A percentile compares a stretch with the other conserved stretches of the same genome.
phyloP scores from a whole-genome alignment of 163 green algal species.

The Chloroidium sp. region DNA sequence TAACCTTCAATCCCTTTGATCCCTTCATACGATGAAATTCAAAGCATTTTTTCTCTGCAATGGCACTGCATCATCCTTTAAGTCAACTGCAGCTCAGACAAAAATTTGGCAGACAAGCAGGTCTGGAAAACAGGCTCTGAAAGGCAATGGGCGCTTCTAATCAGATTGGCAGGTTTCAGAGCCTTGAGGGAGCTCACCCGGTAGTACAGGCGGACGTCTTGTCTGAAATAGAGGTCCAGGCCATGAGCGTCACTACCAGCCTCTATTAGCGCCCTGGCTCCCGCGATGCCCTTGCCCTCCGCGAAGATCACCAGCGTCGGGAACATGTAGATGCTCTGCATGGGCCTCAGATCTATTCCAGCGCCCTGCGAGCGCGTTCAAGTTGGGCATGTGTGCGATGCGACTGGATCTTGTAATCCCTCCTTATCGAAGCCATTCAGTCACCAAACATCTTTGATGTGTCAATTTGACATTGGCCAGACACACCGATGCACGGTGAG shows the following conservation, averaged over 20 bases:
- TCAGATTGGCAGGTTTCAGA: no score
- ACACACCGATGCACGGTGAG: no score
- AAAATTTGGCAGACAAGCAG: no score
- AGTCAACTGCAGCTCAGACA: no score
- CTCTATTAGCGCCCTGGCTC: conserved; percentile 64
- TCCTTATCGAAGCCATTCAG: neutral
- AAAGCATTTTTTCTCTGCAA: no score
- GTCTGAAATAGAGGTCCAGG: conserved; percentile 43
- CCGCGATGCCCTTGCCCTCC: conserved; percentile 58
- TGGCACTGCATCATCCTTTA: no score
- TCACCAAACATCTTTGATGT: neutral
- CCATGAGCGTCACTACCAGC: conserved; percentile 29
- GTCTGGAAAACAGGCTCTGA: no score
- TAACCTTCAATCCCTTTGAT: no score
- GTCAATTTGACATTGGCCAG: neutral
- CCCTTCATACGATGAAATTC: no score
- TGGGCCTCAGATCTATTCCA: conserved; percentile 53
- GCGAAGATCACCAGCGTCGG: conserved; percentile 67
- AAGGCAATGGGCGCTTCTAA: no score
- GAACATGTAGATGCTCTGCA: conserved; percentile 53
- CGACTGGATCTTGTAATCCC: no score
- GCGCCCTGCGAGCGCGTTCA: conserved; percentile 20
- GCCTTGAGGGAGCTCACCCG: conserved; percentile 27
- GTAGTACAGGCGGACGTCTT: conserved; percentile 74
- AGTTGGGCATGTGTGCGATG: no score